phyloP scores from a whole-genome alignment of 192 early-diverging fungal genomes.

The Coemansia sp. region DNA sequence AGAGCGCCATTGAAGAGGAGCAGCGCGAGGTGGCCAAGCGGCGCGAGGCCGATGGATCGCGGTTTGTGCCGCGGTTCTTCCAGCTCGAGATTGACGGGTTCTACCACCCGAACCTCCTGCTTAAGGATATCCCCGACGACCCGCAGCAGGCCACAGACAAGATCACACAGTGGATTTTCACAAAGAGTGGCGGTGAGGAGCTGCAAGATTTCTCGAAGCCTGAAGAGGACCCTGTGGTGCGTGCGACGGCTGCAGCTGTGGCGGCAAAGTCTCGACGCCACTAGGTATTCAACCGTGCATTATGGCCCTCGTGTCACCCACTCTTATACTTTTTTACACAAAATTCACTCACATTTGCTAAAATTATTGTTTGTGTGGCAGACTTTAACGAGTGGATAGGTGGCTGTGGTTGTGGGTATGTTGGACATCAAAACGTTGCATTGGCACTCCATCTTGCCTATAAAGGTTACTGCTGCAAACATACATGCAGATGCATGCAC shows the following conservation, averaged over 20 bases:
- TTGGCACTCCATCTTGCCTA: no score
- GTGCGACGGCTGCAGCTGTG: constrained; percentile 8
- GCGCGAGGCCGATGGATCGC: constrained; percentile 54
- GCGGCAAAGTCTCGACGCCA: constrained; percentile 13
- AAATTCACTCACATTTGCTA: not conserved
- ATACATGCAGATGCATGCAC: no score
- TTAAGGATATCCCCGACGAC: constrained; percentile 33
- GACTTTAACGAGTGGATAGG: not conserved
- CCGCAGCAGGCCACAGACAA: constrained; percentile 22
- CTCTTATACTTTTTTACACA: not conserved
- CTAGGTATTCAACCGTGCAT: constrained; percentile 2
- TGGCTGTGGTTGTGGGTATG: no score
- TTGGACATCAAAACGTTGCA: no score
- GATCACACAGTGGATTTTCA: constrained; percentile 41
- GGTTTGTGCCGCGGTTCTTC: constrained; percentile 69
- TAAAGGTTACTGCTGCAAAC: no score
- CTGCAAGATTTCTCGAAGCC: constrained; percentile 31
- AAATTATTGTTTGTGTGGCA: not conserved
- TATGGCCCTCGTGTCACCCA: not conserved
- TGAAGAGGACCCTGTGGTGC: constrained; percentile 38
- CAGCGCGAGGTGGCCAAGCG: constrained; percentile 61
- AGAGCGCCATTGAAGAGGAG: constrained; percentile 66
- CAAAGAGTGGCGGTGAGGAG: constrained; percentile 24
- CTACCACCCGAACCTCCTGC: constrained; percentile 41
- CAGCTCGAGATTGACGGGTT: constrained; percentile 42